phyloP scores from a whole-genome alignment of 495 filamentous ascomycete genomes.

The Neurospora sp. region DNA sequence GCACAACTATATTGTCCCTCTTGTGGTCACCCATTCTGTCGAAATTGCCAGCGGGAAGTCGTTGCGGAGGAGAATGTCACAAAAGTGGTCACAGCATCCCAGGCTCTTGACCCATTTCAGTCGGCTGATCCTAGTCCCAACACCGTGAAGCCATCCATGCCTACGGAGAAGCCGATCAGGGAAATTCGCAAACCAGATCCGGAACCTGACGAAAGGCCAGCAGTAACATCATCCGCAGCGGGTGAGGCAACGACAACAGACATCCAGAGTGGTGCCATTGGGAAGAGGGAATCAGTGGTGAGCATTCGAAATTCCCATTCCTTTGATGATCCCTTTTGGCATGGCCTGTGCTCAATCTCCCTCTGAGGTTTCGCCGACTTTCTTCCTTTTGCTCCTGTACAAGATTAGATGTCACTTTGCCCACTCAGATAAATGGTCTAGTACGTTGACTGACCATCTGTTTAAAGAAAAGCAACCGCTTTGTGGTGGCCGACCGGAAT shows the following conservation, averaged over 20 bases:
- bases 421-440: background rate
- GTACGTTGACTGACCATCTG: background rate
- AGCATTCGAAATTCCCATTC: background rate
- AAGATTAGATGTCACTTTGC: background rate
- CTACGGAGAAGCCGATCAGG: background rate
- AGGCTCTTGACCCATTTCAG: background rate
- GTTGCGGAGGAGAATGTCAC: slow-evolving; percentile 9
- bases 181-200: background rate
- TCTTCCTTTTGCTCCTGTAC: background rate
- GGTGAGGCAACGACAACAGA: background rate
- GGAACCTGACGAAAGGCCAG: background rate
- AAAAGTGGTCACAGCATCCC: background rate
- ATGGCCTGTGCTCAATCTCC: background rate
- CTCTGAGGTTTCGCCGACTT: background rate
- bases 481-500: slow-evolving; percentile 18
- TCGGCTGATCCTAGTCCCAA: background rate
- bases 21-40: slow-evolving; percentile 29
- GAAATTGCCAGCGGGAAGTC: slow-evolving; percentile 20
- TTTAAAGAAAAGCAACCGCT: slow-evolving; percentile 16
- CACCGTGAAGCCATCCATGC: background rate
- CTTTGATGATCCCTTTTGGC: background rate
- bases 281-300: slow-evolving; percentile 12
- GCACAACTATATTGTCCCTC: slow-evolving; percentile 25
- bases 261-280: background rate
- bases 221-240: background rate